These are phyloP conservation scores for Fusarium sarcochroum DNA, from an alignment of 2,329 filamentous ascomycete genomes.

Conservation along the genomic window DNA sequence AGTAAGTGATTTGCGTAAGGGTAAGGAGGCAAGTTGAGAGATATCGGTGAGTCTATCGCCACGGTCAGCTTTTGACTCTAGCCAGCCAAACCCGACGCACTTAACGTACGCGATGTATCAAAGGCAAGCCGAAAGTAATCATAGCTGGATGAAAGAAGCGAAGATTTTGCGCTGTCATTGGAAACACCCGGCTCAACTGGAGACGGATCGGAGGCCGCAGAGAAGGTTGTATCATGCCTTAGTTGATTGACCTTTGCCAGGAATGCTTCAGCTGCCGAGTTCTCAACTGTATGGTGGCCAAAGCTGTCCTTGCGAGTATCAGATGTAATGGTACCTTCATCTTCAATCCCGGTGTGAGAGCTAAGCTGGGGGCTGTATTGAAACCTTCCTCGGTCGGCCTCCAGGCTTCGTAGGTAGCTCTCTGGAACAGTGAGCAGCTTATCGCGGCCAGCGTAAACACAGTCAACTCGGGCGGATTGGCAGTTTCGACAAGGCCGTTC, in stretches of 20 bases:
- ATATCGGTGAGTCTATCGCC: no score
- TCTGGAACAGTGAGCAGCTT: not conserved
- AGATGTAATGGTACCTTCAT: not conserved
- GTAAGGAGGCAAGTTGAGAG: not conserved
- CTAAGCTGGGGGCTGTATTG: not conserved
- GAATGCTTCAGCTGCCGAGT: not conserved
- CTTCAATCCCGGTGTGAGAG: not conserved
- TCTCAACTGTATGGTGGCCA: not conserved
- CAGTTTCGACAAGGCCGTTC: not conserved
- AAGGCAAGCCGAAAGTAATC: not conserved
- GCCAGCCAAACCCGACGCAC: no score
- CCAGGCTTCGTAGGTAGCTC: not conserved
- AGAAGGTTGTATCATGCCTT: not conserved
- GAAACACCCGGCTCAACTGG: not conserved
- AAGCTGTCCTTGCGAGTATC: not conserved
- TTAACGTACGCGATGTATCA: not conserved
- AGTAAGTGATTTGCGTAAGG: not conserved
- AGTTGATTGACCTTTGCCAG: not conserved
- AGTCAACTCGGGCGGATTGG: not conserved
- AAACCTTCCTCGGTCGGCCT: not conserved
- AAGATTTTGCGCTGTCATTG: not conserved
- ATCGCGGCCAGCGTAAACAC: not conserved
- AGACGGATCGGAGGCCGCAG: not conserved
- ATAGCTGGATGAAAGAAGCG: not conserved
- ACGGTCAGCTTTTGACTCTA: no score